Evolutionary conservation across 163 green algal species (phyloP).

Genomic region (Volvox carteri): DNA sequence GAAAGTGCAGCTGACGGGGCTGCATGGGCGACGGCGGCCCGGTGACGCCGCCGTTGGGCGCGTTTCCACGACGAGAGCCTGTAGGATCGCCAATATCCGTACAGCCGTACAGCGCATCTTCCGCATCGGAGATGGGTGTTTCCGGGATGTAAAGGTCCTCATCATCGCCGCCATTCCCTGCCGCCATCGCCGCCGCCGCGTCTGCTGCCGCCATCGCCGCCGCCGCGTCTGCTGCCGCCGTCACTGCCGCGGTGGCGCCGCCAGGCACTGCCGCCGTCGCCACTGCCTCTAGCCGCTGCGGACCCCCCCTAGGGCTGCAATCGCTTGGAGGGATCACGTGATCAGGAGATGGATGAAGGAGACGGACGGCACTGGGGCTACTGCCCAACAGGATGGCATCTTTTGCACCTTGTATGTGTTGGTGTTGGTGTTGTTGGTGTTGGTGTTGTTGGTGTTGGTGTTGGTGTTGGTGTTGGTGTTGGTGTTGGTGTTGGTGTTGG

Average conservation of each 20-base stretch:
- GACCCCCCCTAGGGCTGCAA: too few relatives aligned
- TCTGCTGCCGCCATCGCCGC: neutral
- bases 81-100: neutral
- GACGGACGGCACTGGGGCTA: too few relatives aligned
- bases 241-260: neutral
- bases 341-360: too few relatives aligned
- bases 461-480: neutral
- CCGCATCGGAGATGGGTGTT: slow-evolving; percentile 8
- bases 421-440: neutral
- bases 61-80: neutral
- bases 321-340: too few relatives aligned
- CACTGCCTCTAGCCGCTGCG: too few relatives aligned
- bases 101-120: neutral
- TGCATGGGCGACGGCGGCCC: slow-evolving; percentile 14
- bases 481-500: neutral
- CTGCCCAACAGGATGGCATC: too few relatives aligned
- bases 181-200: neutral
- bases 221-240: neutral
- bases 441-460: neutral
- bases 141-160: neutral
- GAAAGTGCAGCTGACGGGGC: slow-evolving; percentile 37
- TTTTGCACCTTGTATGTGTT: too few relatives aligned
- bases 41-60: neutral
- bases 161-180: neutral
- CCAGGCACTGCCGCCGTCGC: neutral